Conservation (phyloP, 2,329 filamentous ascomycete genomes). For the Diplodia intermedia region DNA sequence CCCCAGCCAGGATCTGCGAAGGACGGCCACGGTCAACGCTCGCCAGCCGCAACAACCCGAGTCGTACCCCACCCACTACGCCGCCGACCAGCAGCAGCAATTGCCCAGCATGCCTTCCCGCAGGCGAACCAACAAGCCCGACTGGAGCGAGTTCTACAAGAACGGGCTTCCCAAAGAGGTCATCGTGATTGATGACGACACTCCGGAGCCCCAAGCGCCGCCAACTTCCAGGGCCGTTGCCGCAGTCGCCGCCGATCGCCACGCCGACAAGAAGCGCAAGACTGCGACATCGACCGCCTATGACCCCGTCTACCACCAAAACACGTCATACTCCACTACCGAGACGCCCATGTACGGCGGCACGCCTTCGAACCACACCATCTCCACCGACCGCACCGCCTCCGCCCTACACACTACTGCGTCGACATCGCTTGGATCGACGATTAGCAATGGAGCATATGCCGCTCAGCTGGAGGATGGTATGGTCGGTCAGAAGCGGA, state of each 20-base stretch:
- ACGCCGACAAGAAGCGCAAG: constrained; percentile 76
- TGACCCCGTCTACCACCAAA: constrained; percentile 75
- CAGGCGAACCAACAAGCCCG: constrained; percentile 42
- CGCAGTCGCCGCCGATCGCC: constrained; percentile 55
- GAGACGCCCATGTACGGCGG: constrained; percentile 73
- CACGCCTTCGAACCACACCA: constrained; percentile 71
- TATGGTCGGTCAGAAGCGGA: constrained; percentile 83
- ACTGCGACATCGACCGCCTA: constrained; percentile 67
- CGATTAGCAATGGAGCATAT: constrained; percentile 65
- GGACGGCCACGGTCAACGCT: constrained; percentile 36
- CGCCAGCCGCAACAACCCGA: constrained; percentile 27
- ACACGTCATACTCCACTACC: constrained; percentile 72
- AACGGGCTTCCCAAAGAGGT: constrained; percentile 57
- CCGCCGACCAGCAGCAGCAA: constrained; percentile 22
- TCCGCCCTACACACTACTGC: constrained; percentile 85
- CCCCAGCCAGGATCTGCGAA: constrained; percentile 35
- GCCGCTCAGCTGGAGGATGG: constrained; percentile 67
- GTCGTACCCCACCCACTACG: constrained; percentile 26
- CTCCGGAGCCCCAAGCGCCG: constrained; percentile 42
- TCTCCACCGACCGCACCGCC: constrained; percentile 83
- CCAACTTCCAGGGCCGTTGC: constrained; percentile 38
- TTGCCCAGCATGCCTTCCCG: constrained; percentile 29
- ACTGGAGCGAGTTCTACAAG: constrained; percentile 54
- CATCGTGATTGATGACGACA: constrained; percentile 61
- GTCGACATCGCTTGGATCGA: constrained; percentile 81